Conservation (phyloP, 768 basidiomycete species). For the Boletellus ananiceps region DNA sequence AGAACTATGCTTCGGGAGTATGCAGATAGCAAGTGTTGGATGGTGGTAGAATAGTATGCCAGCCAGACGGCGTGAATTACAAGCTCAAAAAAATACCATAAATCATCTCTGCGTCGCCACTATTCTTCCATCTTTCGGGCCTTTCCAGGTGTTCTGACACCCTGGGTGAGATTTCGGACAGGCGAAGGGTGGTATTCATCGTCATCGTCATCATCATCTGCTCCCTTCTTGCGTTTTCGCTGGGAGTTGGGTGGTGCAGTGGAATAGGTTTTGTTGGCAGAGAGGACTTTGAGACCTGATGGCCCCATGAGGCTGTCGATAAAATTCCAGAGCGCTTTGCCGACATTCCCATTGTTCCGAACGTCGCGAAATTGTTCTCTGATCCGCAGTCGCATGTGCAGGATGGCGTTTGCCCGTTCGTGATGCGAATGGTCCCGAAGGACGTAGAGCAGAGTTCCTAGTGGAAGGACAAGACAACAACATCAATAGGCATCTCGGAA, state of each 20-base stretch:
- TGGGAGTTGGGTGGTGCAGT: conserved; percentile 10
- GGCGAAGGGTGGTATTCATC: conserved; percentile 47
- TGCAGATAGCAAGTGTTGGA: background rate
- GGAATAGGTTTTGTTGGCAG: conserved; percentile 16
- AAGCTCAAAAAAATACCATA: background rate
- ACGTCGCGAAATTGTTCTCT: conserved; percentile 59
- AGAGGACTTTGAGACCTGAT: conserved; percentile 28
- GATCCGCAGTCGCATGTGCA: conserved; percentile 51
- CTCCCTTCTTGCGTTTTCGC: conserved; percentile 30
- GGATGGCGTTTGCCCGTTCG: conserved; percentile 52
- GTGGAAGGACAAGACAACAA: background rate
- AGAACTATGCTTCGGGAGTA: too few relatives aligned
- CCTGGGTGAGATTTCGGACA: conserved; percentile 36
- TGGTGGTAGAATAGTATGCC: background rate
- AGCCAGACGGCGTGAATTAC: background rate
- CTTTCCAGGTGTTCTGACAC: conserved; percentile 39
- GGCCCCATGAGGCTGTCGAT: conserved; percentile 41
- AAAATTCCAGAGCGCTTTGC: conserved; percentile 54
- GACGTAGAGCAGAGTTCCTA: conserved; percentile 65
- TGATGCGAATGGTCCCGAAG: conserved; percentile 39
- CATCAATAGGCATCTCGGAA: background rate
- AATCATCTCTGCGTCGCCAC: background rate
- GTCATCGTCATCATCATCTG: conserved; percentile 39
- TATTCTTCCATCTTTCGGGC: conserved; percentile 22
- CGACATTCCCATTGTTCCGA: conserved; percentile 54